A percentile compares a stretch with the other conserved stretches of the same genome.
phyloP scores from a whole-genome alignment of 352 stramenopile species.

The Aphanomyces astaci region DNA sequence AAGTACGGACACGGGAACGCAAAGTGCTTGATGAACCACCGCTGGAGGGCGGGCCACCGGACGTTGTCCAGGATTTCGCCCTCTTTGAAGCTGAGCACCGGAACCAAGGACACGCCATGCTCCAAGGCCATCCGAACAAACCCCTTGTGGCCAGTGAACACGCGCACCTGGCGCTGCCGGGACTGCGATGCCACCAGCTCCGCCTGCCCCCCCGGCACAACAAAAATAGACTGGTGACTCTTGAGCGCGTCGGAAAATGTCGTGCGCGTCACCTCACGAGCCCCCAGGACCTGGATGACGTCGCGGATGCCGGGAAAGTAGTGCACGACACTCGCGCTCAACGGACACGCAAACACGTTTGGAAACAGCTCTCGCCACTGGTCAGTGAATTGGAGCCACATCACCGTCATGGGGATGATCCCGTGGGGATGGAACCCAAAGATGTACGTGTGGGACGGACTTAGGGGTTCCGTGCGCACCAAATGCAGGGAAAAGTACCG shows the following conservation, averaged over 20 bases:
- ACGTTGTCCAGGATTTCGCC: constrained; percentile 79
- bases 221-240: constrained; percentile 54
- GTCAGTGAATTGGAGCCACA: constrained; percentile 71
- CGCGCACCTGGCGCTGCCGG: constrained; percentile 45
- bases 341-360: constrained; percentile 49
- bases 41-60: constrained; percentile 54
- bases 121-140: constrained; percentile 76
- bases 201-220: constrained; percentile 71
- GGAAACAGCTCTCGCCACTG: constrained; percentile 63
- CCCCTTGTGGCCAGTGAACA: constrained; percentile 70
- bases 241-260: constrained; percentile 45
- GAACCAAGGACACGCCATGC: constrained; percentile 60
- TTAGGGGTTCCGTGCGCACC: constrained; percentile 45
- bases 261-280: constrained; percentile 59
- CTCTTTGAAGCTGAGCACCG: constrained; percentile 74
- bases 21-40: constrained; percentile 70
- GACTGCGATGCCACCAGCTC: constrained; percentile 75
- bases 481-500: constrained; percentile 61
- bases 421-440: constrained; percentile 74
- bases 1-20: constrained; percentile 75
- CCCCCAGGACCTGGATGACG: constrained; percentile 65
- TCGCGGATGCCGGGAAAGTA: constrained; percentile 70
- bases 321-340: constrained; percentile 73
- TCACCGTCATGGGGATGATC: constrained; percentile 62
- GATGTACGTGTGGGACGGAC: constrained; percentile 57